These are phyloP conservation scores for Lodderomyces jiufengensis DNA, from an alignment of 1,139 yeast species.

Conservation along the genomic window DNA sequence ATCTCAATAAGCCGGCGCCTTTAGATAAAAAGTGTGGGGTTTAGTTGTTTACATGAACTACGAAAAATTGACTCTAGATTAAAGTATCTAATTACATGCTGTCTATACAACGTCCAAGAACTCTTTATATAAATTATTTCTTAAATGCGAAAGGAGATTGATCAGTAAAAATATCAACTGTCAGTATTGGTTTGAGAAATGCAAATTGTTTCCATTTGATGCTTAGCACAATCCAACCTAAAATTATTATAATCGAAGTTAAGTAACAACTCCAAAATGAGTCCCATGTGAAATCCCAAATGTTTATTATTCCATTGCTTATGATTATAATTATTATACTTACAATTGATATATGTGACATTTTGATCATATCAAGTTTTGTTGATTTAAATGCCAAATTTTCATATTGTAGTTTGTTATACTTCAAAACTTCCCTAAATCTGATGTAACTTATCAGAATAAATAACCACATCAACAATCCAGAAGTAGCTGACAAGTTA, in stretches of 20 bases:
- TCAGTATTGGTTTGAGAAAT: slow-evolving; percentile 8
- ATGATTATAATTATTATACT: slow-evolving; percentile 14
- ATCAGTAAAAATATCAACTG: slow-evolving; percentile 11
- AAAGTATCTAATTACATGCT: too few species aligned
- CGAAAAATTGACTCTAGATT: too few species aligned
- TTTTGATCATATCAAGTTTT: slow-evolving; percentile 6
- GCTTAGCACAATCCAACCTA: slow-evolving; percentile 8
- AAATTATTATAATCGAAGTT: slow-evolving; percentile 11
- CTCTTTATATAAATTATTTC: slow-evolving; percentile 2
- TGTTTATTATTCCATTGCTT: slow-evolving; percentile 14
- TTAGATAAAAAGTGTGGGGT: too few species aligned
- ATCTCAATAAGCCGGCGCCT: too few species aligned
- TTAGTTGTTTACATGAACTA: too few species aligned
- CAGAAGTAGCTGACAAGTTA: slow-evolving; percentile 22
- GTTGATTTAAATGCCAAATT: slow-evolving; percentile 7
- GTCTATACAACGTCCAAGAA: too few species aligned
- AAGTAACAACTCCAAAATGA: slow-evolving; percentile 14
- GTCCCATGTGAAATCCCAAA: slow-evolving; percentile 14
- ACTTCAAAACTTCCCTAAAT: slow-evolving; percentile 11
- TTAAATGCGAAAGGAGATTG: slow-evolving; percentile 12
- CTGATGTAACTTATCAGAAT: slow-evolving; percentile 15
- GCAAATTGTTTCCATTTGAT: slow-evolving; percentile 12
- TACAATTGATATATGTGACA: slow-evolving; percentile 11
- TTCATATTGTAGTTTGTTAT: slow-evolving; percentile 6
- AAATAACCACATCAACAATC: slow-evolving; percentile 24